Conservation (phyloP, 2,329 filamentous ascomycete genomes). For the Dactylonectria macrodidyma region DNA sequence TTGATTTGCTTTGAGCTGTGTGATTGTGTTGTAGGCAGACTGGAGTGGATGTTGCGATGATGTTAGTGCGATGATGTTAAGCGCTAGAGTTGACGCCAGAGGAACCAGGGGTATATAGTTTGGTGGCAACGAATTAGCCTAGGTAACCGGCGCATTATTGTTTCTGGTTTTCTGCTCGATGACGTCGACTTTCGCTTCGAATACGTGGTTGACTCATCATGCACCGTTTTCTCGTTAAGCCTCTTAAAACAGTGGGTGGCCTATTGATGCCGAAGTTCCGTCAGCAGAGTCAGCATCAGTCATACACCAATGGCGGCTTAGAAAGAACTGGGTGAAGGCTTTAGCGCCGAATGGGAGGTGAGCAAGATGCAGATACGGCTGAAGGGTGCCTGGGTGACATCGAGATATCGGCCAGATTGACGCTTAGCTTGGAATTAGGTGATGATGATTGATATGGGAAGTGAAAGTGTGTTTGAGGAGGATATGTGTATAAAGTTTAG, state of each 20-base stretch:
- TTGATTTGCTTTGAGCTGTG: background rate
- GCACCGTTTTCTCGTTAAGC: background rate
- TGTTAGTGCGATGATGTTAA: background rate
- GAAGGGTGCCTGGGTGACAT: slow-evolving; percentile 11
- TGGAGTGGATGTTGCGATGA: background rate
- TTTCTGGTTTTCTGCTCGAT: background rate
- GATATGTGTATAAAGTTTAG: slow-evolving; percentile 10
- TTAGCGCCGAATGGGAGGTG: slow-evolving; percentile 15
- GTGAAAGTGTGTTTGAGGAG: background rate
- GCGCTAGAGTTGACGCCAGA: background rate
- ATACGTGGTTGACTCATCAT: background rate
- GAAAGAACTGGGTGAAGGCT: slow-evolving; percentile 5
- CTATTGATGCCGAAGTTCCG: slow-evolving; percentile 39
- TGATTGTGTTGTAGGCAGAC: background rate
- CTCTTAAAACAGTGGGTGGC: background rate
- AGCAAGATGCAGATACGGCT: slow-evolving; percentile 14
- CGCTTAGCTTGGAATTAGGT: slow-evolving; percentile 10
- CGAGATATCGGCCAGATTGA: slow-evolving; percentile 17
- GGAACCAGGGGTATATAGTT: too few species aligned
- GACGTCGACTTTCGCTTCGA: background rate
- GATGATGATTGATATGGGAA: slow-evolving; percentile 7
- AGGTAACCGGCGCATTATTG: too few species aligned
- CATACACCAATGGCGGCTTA: slow-evolving; percentile 22
- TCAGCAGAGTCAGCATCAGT: slow-evolving; percentile 37
- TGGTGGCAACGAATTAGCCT: too few species aligned